Percentiles rank a stretch among this genome's conserved stretches.
Conservation (phyloP, 2,329 filamentous ascomycete genomes). For the Diaporthe nobilis region DNA sequence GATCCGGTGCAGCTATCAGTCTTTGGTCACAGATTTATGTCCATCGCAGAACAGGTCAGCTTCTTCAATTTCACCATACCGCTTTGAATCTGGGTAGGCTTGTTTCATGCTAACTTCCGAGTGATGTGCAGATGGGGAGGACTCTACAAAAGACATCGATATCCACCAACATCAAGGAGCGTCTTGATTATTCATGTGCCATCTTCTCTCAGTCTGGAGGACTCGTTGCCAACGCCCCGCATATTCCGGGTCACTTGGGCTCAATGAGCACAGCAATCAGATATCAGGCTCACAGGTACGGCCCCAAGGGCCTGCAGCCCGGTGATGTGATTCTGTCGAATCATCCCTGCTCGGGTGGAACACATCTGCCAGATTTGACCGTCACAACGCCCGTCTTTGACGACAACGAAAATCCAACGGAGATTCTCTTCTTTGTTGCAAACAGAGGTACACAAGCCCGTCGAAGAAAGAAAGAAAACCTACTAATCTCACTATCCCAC, state of each 20-base stretch:
- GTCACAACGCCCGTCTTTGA: slow-evolving; percentile 58
- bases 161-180: slow-evolving; percentile 38
- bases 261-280: slow-evolving; percentile 38
- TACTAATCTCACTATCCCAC: slow-evolving; percentile 54
- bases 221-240: slow-evolving; percentile 61
- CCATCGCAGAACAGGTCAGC: slow-evolving; percentile 73
- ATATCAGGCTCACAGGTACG: slow-evolving; percentile 63
- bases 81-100: slow-evolving; percentile 8
- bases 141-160: slow-evolving; percentile 39
- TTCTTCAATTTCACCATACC: background rate
- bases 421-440: slow-evolving; percentile 20
- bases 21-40: slow-evolving; percentile 84
- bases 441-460: slow-evolving; percentile 12
- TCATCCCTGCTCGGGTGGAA: slow-evolving; percentile 55
- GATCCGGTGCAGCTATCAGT: slow-evolving; percentile 76
- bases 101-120: background rate
- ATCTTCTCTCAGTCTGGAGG: slow-evolving; percentile 38
- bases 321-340: slow-evolving; percentile 80
- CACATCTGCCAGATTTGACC: slow-evolving; percentile 58
- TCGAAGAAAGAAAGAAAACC: background rate
- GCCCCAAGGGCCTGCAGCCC: slow-evolving; percentile 76
- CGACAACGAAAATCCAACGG: slow-evolving; percentile 59
- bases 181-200: slow-evolving; percentile 40
- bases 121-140: slow-evolving; percentile 26
- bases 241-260: slow-evolving; percentile 61